Evolutionary conservation across 2,329 filamentous ascomycete species (phyloP), one percentile per base, ranked within the genome.

Genomic region (Penicillium capsulatum): DNA sequence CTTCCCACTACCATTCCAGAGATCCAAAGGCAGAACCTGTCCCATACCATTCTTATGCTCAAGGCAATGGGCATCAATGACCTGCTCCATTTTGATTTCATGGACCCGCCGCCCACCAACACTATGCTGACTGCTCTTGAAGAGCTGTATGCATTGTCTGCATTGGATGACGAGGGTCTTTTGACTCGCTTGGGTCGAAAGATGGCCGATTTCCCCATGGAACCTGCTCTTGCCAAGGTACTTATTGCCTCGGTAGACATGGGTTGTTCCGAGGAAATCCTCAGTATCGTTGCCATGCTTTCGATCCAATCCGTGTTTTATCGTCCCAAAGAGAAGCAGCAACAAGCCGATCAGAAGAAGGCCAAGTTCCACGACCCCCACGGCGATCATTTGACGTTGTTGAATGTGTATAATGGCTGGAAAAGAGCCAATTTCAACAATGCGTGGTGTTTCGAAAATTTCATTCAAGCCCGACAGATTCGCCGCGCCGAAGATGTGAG

Each of bases 31-130:
- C 88, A 96, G 63, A 98, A 98, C 57, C 61, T 98, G 37, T 86
- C 88, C 0, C 83, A 86, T 53, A 96, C 91, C 0, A 97, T 98
- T 63, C 76, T 98, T 32, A 95, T 96, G 86, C 77, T 98, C 35
- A 98, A 98, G 63, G 92, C 92, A 0, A 97, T 98, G 89, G 92
- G 94, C 3, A 97, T 98, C 65, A 97, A 98, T 59, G 92, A 98
- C 60, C 73, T 98, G 1, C 75, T 98, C 9, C 89, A 94, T 60
- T 98, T 98, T 58, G 91, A 97, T 67, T 98, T 98, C 57, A 97
- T 98, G 91, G 92, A 98, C 57, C 90, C 92, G 0, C 92, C 92
- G 0, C 92, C 92, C 0, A 92, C 92, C 19, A 96, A 97, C 58
- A 97, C 92, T 9, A 96, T 97, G 88, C 77, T 98, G 48, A 94